Base-by-base conservation (phyloP, 768 basidiomycete genomes). In the Mycena galericulata region DNA sequence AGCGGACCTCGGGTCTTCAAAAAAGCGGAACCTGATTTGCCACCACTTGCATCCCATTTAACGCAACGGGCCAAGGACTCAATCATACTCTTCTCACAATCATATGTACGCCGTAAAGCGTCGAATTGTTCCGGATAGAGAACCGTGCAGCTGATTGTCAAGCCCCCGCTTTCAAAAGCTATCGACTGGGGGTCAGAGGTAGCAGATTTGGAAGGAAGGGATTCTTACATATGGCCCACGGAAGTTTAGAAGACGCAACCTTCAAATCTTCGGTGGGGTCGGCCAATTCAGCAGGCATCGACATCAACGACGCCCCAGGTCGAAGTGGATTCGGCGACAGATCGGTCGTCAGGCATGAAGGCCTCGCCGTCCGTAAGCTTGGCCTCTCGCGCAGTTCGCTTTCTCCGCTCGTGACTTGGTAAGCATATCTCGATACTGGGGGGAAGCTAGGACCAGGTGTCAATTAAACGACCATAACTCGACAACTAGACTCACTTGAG, bases 81-180 rank as follows among this genome's bases (percentile, higher is more conserved):
- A 45, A 99, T 88, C 81, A 98, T 95, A 73, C 93, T 96, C 75
- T 91, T 92, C 74, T 98, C 95, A 75, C 96, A 98, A 69, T 96
- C 94, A 72, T 97, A 99, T 20, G 92, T 96, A 36, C 94, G 87
- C 17, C 98, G 90, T 46, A 99, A 79, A 4, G 94, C 95, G 72
- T 99, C 97, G 72, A 99, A 99, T 76, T 98, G 96, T 76, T 99
- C 97, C 1, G 97, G 96, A 77, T 95, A 98, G 49, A 99, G 88
- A 65, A 98, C 91, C 2, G 94, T 95, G 75, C 96, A 98, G 74
- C 95, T 96, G 74, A 98, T 97, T 29, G 91, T 94, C 60, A 97
- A 81, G 22, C 93, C 92, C 34, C 93, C 94, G 71, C 94, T 96
- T 76, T 96, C 95, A 72, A 97, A 96, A 5, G 94, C 96, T 97